Evolutionary conservation across 2,329 filamentous ascomycete genomes (phyloP).

Genomic region (Rasamsonia emersonii): DNA sequence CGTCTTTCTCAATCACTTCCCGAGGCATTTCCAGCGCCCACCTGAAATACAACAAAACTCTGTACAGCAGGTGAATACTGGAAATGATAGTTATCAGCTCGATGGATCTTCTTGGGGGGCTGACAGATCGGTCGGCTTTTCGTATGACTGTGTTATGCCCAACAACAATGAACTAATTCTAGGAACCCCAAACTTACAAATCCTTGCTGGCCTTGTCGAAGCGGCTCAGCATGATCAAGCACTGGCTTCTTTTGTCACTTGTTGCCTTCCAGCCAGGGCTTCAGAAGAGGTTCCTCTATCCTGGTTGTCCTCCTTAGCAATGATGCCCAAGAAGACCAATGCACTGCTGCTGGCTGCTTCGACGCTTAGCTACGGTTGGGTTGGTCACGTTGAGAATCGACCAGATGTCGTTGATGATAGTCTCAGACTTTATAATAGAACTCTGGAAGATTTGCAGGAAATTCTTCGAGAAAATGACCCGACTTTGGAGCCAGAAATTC

Average conservation of each 20-base stretch:
- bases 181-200: not conserved
- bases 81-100: too few relatives aligned
- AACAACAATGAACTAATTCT: too few relatives aligned
- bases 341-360: conserved; percentile 2
- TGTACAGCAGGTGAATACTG: too few relatives aligned
- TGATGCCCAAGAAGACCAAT: not conserved
- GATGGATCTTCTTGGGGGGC: too few relatives aligned
- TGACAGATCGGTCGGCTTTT: too few relatives aligned
- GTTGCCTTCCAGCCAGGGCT: conserved; percentile 3
- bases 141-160: too few relatives aligned
- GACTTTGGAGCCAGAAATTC: not conserved
- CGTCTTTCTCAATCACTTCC: conserved; percentile 2
- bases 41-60: too few relatives aligned
- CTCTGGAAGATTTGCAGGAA: conserved; percentile 1
- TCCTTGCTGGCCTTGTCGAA: conserved; percentile 2
- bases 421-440: conserved; percentile 4
- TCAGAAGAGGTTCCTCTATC: conserved; percentile 5
- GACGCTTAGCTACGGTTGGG: conserved; percentile 6
- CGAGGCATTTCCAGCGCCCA: not conserved
- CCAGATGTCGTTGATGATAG: conserved; percentile 1
- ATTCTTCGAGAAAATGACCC: not conserved
- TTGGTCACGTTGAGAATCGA: conserved; percentile 3
- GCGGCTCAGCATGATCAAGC: conserved; percentile 4
- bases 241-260: conserved; percentile 5
- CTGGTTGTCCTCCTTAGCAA: conserved; percentile 5